Conservation (phyloP, 352 stramenopile genomes). For the Elongisporangium anandrum region DNA sequence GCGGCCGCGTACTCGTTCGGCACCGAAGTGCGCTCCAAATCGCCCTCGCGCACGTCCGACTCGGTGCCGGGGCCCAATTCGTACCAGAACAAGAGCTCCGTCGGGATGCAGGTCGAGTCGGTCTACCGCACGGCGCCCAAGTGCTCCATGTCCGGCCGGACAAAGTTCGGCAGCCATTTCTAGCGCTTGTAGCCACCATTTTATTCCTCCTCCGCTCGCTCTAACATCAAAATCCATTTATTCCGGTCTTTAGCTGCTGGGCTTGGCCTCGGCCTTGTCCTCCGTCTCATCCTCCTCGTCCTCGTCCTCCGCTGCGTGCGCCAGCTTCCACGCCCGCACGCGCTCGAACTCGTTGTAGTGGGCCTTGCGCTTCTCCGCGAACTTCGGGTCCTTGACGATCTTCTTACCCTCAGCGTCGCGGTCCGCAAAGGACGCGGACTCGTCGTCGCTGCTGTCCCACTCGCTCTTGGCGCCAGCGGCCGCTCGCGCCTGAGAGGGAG, state of each 20-base stretch:
- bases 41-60: conserved; percentile 18
- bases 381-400: conserved; percentile 58
- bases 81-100: conserved; percentile 57
- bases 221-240: conserved; percentile 5
- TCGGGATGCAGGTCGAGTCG: conserved; percentile 64
- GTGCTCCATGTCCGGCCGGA: conserved; percentile 72
- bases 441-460: conserved; percentile 56
- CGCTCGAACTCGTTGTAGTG: conserved; percentile 85
- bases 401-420: conserved; percentile 61
- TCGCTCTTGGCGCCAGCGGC: conserved; percentile 55
- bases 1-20: conserved; percentile 67
- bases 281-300: conserved; percentile 40
- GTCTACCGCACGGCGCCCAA: conserved; percentile 59
- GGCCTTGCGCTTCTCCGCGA: conserved; percentile 67
- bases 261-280: conserved; percentile 10
- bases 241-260: conserved; percentile 6
- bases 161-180: conserved; percentile 75
- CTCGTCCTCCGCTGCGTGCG: conserved; percentile 41
- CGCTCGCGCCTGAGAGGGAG: neutral
- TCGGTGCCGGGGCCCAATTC: conserved; percentile 30
- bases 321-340: conserved; percentile 63
- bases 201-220: neutral
- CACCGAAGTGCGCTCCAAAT: conserved; percentile 46
- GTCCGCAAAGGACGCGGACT: conserved; percentile 26
- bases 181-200: conserved; percentile 13